Base-by-base conservation (phyloP, 2,329 filamentous ascomycete genomes). In the Neodidymelliopsis sp. region DNA sequence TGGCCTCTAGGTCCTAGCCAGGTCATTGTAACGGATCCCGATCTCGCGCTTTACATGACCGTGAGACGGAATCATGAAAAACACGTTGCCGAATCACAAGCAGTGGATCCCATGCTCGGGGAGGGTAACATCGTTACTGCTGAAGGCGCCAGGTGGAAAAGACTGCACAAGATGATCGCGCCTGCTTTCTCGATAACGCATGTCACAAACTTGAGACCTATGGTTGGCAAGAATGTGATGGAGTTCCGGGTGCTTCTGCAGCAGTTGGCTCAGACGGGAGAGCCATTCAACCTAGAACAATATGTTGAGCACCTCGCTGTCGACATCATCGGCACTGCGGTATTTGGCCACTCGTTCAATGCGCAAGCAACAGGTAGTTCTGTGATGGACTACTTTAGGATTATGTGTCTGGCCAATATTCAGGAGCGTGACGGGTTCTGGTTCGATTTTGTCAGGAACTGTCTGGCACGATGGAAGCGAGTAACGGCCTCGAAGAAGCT, bases 1-100 rank as follows among this genome's bases (percentile, higher is more conserved):
- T 80, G 76, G 76, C 77, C 77, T 0, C 29, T 75, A 6, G 66
- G 63, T 2, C 61, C 57, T 5, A 41, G 47, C 12, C 56, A 64
- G 10, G 25, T 66, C n/a, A 59, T 75, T 8, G 66, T 77, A 2
- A 66, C 69, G 15, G 69, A 75, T 41, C 67, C 73, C 5, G 69
- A 74, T n/a, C 53, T 75, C 25, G 63, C 70, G 8, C 58, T 71
- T 3, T 62, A 78, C 19, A 56, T 77, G 37, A 74, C 71, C 1
- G 64, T 70, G 10, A 28, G 58, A 15, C 62, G 65, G 13, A 67
- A 64, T 16, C 61, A 70, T 27, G 67, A 67, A 13, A 74, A 73
- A 35, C 69, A 73, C 43, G 25, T 39, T 11, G 50, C 20, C 1
- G 54, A 63, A n/a, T 31, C 34, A 4, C 22, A 19, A 1, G 53